Base-by-base conservation (phyloP, 257 asterid species). In the Mentha longifolia region DNA sequence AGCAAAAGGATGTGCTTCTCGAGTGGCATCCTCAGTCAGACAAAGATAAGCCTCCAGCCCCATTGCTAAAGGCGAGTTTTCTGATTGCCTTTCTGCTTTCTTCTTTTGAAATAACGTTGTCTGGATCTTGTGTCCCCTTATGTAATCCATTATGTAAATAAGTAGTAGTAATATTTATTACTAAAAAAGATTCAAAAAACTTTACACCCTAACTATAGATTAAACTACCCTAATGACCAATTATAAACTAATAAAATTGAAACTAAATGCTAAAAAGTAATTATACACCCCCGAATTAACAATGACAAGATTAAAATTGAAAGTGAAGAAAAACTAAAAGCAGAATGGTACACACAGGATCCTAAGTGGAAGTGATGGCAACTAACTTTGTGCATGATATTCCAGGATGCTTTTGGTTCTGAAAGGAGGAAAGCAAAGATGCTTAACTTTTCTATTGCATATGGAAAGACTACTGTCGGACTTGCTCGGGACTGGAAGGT, bases 401-500 rank as follows among this genome's bases (percentile, higher is more conserved):
- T 72, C 49, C 85, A 95, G 98, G 97, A 93, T 83, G 92, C 96
- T 47, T 93, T 91, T 83, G 97, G 89, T 47, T 84, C 99, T 74
- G 99, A 92, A 88, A 88, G 98, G 84, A 88, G 99, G 80, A 95
- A 89, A 81, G 98, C 98, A 41, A 95, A 95, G 90, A 95, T 95
- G 99, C 99, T 95, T 6, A 95, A 95, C 81, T 95, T 95, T 74
- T 95, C 99, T 79, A 95, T 95, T 47, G 99, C 99, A 3, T 95
- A 95, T 35, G 99, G 99, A 57, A 92, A 92, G 85, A 95, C 99
- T 10, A 57, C 85, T 0, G 81, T 86, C 59, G 99, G 99, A 68
- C 97, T 95, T 47, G 85, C 99, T 60, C 96, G 94, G 13, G 97
- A 95, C 81, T 95, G 99, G 99, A 89, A 89, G 97, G 98, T 92